Conservation (phyloP, 2,329 filamentous ascomycete genomes). For the Chrysoporthe austroafricana region DNA sequence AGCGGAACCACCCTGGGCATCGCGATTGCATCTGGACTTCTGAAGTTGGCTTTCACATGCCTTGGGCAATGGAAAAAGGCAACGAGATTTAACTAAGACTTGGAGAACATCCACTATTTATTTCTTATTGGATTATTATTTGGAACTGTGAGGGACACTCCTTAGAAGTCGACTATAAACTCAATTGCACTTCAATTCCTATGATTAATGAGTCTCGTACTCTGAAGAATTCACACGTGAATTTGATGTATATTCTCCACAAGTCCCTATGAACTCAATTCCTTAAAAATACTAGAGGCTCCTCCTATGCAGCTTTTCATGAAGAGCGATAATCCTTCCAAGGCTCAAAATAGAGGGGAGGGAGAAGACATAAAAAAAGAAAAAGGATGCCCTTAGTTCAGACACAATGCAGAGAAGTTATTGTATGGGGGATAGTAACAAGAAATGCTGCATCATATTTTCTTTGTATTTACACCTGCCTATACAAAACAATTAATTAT, state of each 20-base stretch:
- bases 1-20: neutral
- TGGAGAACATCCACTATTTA: neutral
- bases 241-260: neutral
- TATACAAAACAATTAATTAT: neutral
- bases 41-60: neutral
- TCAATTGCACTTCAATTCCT: neutral
- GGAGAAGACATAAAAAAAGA: too few species aligned
- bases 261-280: too few species aligned
- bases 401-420: too few species aligned
- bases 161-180: neutral
- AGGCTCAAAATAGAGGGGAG: too few species aligned
- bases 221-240: neutral
- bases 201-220: neutral
- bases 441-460: too few species aligned
- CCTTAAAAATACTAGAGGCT: too few species aligned
- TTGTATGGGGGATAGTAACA: too few species aligned
- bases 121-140: neutral
- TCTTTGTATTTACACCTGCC: neutral
- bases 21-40: neutral
- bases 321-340: too few species aligned
- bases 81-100: neutral
- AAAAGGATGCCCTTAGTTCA: too few species aligned
- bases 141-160: neutral
- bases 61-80: neutral
- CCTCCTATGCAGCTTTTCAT: too few species aligned